Evolutionary conservation across 768 basidiomycete genomes (phyloP).

Genomic region (Tricholoma saponaceum): DNA sequence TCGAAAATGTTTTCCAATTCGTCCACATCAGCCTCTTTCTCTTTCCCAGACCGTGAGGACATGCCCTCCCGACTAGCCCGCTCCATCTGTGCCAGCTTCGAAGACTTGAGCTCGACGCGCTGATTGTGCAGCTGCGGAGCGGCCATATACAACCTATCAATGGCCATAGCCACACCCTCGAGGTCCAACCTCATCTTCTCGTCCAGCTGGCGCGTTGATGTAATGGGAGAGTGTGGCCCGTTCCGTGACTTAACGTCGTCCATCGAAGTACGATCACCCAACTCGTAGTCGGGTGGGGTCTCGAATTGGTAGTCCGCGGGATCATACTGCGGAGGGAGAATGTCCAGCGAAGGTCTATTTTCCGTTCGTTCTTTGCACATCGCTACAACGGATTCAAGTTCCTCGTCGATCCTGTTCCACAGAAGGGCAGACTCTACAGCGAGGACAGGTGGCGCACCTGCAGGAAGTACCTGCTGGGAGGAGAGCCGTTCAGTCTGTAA

Average conservation of each 20-base stretch:
- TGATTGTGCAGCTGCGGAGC: constrained; percentile 91
- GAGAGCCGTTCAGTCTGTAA: constrained; percentile 56
- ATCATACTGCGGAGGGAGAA: constrained; percentile 47
- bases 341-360: constrained; percentile 25
- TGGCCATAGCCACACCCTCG: constrained; percentile 80
- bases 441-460: constrained; percentile 40
- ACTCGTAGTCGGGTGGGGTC: constrained; percentile 55
- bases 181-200: constrained; percentile 88
- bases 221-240: constrained; percentile 21
- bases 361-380: constrained; percentile 63
- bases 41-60: constrained; percentile 26
- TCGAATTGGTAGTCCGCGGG: constrained; percentile 32
- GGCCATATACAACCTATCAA: constrained; percentile 82
- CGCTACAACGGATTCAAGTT: constrained; percentile 63
- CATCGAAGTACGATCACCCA: constrained; percentile 28
- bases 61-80: constrained; percentile 50
- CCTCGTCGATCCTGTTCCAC: constrained; percentile 71
- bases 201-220: constrained; percentile 30
- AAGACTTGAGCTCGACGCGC: constrained; percentile 80
- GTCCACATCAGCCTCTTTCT: constrained; percentile 43
- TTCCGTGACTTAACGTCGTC: constrained; percentile 30
- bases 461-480: constrained; percentile 30
- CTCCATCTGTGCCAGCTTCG: constrained; percentile 72
- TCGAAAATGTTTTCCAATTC: constrained; percentile 74
- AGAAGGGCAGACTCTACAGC: constrained; percentile 60